Base-by-base conservation (phyloP, 768 basidiomycete genomes). In the Amanita rimosa region DNA sequence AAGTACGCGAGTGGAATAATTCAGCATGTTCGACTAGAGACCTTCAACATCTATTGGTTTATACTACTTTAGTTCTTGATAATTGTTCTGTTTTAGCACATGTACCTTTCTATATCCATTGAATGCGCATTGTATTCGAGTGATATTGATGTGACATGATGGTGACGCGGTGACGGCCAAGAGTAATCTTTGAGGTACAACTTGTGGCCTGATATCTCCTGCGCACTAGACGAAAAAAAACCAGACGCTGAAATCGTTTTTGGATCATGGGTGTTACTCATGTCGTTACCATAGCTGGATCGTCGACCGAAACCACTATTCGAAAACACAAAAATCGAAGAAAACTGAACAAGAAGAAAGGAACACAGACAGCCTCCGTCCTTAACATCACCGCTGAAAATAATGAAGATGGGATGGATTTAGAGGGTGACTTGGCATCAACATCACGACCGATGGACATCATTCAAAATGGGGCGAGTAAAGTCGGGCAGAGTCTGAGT, bases 331-430 rank as follows among this genome's bases (percentile, higher is more conserved):
- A 36, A 31, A 50, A 50, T 21, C 16, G 49, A 10, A 42, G 49
- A 35, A 50, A 44, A 16, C 26, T 50, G 29, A 42, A 50, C 49
- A 50, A 50, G 26, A 50, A 50, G 41, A 48, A 41, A 26, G 47
- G 22, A 48, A 29, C 24, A 14, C 37, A 27, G 16, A 9, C 17
- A 17, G 38, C 10, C 5, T 10, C 41, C 21, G 38, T 9, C 10
- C 16, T n/a, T 29, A 16, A 7, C 37, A 29, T 16, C 26, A 26
- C 47, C 19, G 16, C 21, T 27, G 26, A 48, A 31, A 16, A 24
- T 19, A 17, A 44, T 3, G 34, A 46, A 44, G 43, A 46, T 10
- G 38, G 44, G 16, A 44, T 48, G 38, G 38, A 48, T n/a, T 2
- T 40, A 21, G 47, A 19, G 27, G 38, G 40, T 6, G 22, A 14